Conservation (phyloP, 1,284 basidiomycete species). For the Malassezia yamatoensis region DNA sequence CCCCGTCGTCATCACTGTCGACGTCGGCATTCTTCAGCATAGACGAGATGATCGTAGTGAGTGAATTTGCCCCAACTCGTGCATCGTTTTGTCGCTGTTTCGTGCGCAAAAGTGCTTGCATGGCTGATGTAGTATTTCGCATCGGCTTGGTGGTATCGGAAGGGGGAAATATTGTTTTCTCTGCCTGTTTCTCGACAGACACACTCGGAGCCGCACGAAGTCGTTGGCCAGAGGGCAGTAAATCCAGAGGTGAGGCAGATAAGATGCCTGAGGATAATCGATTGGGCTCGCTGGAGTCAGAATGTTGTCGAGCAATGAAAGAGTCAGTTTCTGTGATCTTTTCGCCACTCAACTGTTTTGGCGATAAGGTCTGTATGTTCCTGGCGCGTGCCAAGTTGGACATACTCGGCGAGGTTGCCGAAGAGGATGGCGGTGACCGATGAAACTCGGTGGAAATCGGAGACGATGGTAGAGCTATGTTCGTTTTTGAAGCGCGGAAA, state of each 20-base stretch:
- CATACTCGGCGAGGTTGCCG: background rate
- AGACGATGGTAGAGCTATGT: too few relatives aligned
- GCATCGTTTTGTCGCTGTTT: background rate
- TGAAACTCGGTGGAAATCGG: too few relatives aligned
- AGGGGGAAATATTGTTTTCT: too few relatives aligned
- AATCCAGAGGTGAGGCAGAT: background rate
- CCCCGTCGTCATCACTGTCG: background rate
- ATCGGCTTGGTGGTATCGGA: background rate
- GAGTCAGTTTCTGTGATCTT: too few relatives aligned
- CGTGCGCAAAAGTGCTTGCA: background rate
- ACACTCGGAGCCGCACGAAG: slow-evolving; percentile 10
- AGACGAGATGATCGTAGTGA: background rate
- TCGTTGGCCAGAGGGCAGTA: background rate
- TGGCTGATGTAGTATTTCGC: background rate
- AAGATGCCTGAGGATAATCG: background rate
- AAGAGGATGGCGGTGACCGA: background rate
- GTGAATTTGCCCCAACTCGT: background rate
- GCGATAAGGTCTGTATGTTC: background rate
- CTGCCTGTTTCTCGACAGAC: background rate
- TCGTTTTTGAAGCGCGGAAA: too few relatives aligned
- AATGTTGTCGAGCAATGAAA: too few relatives aligned
- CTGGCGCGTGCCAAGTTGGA: slow-evolving; percentile 14
- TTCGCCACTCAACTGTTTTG: background rate
- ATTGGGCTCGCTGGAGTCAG: too few relatives aligned
- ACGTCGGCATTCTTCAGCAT: background rate